These are phyloP conservation scores for Kuraishia piskuri DNA, from an alignment of 805 yeast genomes.

Conservation along the genomic window DNA sequence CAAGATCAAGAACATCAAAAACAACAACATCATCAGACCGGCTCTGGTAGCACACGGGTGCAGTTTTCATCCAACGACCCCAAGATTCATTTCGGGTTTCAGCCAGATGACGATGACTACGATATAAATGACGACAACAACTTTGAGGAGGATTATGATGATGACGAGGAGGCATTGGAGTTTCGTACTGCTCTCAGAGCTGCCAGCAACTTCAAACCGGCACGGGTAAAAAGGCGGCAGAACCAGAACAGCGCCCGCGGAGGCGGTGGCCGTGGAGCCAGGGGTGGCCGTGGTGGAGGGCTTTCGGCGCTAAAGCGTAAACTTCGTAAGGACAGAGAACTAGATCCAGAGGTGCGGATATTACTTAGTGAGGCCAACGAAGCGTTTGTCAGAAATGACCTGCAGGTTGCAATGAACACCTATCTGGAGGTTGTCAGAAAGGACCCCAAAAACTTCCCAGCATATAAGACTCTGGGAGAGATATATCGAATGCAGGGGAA, in stretches of 20 bases:
- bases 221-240: constrained; percentile 25
- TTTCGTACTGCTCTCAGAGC: constrained; percentile 59
- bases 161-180: constrained; percentile 32
- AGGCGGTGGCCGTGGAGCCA: too few species aligned
- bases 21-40: constrained; percentile 4
- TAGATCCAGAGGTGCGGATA: constrained; percentile 67
- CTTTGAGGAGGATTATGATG: constrained; percentile 17
- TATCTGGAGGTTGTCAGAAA: constrained; percentile 66
- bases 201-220: constrained; percentile 55
- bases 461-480: constrained; percentile 84
- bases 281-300: constrained; percentile 19
- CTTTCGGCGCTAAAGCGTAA: constrained; percentile 27
- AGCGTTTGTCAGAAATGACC: constrained; percentile 62
- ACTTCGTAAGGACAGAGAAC: constrained; percentile 31
- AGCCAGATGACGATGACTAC: constrained; percentile 1
- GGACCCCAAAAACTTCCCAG: constrained; percentile 72
- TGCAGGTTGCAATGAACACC: constrained; percentile 46
- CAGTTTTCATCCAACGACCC: not conserved
- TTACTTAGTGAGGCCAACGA: constrained; percentile 69
- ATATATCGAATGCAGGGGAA: constrained; percentile 64
- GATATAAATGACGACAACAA: constrained; percentile 9
- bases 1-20: constrained; percentile 12
- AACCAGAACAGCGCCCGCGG: constrained; percentile 13
- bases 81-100: constrained; percentile 5
- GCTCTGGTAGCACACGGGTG: too few species aligned